Evolutionary conservation across 192 early-diverging fungal species (phyloP), one percentile per base, ranked within the genome.

Genomic region (Backusella sp.): DNA sequence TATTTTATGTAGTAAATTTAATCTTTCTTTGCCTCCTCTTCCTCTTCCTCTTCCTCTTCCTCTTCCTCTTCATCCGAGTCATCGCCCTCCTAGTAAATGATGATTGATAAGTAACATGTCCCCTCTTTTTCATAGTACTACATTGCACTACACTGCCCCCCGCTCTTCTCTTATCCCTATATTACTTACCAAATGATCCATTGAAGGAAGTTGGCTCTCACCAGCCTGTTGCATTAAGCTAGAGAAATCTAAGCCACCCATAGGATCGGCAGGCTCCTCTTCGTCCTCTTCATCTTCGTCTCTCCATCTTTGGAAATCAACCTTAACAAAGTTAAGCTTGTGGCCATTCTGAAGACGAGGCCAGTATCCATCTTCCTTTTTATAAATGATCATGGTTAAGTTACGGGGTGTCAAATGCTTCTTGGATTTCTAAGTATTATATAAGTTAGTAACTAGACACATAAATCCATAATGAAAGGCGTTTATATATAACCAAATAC

Each of bases 221-320:
- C 85, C 84, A 62, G 75, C 75, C 11, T 75, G 73, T 39, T 66
- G 59, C 87, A 90, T 87, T 68, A 89, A 76, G 65, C 89, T 89
- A 68, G 88, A 90, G 82, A 91, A 89, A 80, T 91, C 92, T 66
- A 80, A 75, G 15, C 79, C 79, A 26, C 79, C 85, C 67, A 87
- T 80, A 23, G 76, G 70, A n/a, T 80, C 78, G 12, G 62, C 82
- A 23, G 35, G 52, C 28, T 83, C 84, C 66, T 88, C 92, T 17
- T 94, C 93, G 28, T 95, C 96, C n/a, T 94, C 93, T 21, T 98
- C 96, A 79, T 97, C 95, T 78, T 96, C 95, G 82, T 97, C 96
- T 85, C 90, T 92, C 94, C 95, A 98, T 79, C 83, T 91, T 62
- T 87, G 77, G 82, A 98, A 98, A 80, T 98, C 96, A 9, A 94